Percentiles rank a stretch among this genome's conserved stretches.
phyloP scores from a whole-genome alignment of 768 basidiomycete genomes.

The Sarcomyxa edulis region DNA sequence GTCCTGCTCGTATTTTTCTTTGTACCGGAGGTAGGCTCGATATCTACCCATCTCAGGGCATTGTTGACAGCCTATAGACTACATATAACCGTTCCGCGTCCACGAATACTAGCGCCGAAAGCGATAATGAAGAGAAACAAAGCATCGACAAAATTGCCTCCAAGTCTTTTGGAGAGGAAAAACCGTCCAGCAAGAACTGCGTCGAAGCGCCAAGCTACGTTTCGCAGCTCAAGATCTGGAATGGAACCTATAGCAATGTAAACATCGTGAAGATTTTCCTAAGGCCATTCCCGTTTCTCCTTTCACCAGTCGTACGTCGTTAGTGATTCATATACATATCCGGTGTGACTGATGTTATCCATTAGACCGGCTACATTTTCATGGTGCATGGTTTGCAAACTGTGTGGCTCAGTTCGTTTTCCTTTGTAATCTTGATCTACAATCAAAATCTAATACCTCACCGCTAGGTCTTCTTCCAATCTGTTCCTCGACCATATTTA shows the following conservation, averaged over 20 bases:
- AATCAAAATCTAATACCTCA: neutral
- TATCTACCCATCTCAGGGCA: neutral
- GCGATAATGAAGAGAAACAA: constrained; percentile 7
- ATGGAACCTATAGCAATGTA: constrained; percentile 29
- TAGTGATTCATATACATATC: neutral
- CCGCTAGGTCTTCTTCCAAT: constrained; percentile 32
- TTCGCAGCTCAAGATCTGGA: constrained; percentile 29
- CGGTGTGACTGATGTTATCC: neutral
- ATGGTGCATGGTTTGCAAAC: constrained; percentile 36
- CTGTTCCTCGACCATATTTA: constrained; percentile 40
- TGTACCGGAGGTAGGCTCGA: constrained; percentile 32
- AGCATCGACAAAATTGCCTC: constrained; percentile 8
- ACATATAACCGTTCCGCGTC: constrained; percentile 20
- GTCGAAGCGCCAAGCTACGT: constrained; percentile 19
- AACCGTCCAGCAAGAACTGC: constrained; percentile 4
- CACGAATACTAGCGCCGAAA: neutral
- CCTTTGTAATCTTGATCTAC: neutral
- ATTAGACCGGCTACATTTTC: constrained; percentile 32
- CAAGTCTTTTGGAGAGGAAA: constrained; percentile 4
- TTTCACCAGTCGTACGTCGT: constrained; percentile 33
- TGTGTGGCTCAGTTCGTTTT: constrained; percentile 33
- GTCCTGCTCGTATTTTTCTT: constrained; percentile 35
- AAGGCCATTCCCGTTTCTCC: constrained; percentile 36
- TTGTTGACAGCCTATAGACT: constrained; percentile 19
- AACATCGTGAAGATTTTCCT: constrained; percentile 30